Percentiles rank a stretch among this genome's conserved stretches.
phyloP scores from a whole-genome alignment of 2,329 filamentous ascomycete genomes.

The Claviceps sp. region DNA sequence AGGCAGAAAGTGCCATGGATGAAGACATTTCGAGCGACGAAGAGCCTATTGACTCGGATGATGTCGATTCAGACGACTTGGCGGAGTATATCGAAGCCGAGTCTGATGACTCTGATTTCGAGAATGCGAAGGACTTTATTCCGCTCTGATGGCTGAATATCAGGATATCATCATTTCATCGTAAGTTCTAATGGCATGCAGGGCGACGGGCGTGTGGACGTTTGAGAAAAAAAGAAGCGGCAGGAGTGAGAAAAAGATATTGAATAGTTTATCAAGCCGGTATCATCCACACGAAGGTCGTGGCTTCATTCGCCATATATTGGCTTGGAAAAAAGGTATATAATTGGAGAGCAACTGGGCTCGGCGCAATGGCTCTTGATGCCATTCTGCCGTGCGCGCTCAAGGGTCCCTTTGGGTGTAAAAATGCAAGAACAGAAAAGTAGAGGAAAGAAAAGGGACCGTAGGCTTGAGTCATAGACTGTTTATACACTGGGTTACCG shows the following conservation, averaged over 20 bases:
- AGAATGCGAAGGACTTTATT: conserved; percentile 47
- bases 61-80: conserved; percentile 64
- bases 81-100: conserved; percentile 51
- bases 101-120: conserved; percentile 40
- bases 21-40: conserved; percentile 66
- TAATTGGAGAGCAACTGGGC: background rate
- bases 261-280: background rate
- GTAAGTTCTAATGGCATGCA: conserved; percentile 1
- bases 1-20: conserved; percentile 39
- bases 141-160: conserved; percentile 15
- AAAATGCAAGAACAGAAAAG: background rate
- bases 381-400: background rate
- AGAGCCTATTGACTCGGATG: conserved; percentile 57
- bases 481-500: too few relatives aligned
- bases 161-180: background rate
- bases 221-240: background rate
- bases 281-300: background rate
- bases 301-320: background rate
- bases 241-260: background rate
- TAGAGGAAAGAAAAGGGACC: background rate
- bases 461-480: background rate
- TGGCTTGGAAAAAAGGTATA: background rate
- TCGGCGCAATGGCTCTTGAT: background rate
- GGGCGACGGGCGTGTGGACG: background rate
- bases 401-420: background rate